Evolutionary conservation across 2,329 filamentous ascomycete species (phyloP), one percentile per base, ranked within the genome.

Genomic region (Sporothrix luriei): DNA sequence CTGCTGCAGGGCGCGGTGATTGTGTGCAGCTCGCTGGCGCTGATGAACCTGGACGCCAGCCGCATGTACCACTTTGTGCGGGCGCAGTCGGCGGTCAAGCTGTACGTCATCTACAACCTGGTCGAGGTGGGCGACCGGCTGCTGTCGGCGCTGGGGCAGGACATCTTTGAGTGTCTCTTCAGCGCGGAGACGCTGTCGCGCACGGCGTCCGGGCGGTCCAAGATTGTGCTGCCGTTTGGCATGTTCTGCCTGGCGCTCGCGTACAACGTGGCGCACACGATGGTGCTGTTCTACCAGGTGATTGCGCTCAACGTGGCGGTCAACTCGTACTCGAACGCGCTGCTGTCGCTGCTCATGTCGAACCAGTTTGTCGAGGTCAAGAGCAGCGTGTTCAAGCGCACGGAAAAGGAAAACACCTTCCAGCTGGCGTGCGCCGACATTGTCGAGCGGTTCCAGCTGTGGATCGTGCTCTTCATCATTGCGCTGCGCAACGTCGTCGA

Each of bases 321-420:
- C 75, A 99, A 99, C 79, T 97, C 94, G 0, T 99, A 99, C 79
- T 97, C 94, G 0, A 99, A 99, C 76, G 94, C 95, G 0, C 83
- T 99, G 4, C 84, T 99, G 46, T 97, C 95, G 0, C 86, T 99
- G 0, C 84, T 99, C 1, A 88, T 99, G 77, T 97, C 94, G 7
- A 99, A 98, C 77, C 96, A 99, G 77, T 99, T 99, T 76, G 95
- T 99, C 55, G 95, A 99, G 81, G 97, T 99, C 83, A 99, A 99
- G 77, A 92, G 92, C 71, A 96, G 94, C 0, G 96, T 99, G 0
- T 99, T 99, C 84, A 98, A 99, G 82, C 95, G 94, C 71, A 97
- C 98, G 73, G 95, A 99, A 76, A 98, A 97, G 78, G 95, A 99
- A 77, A 98, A 97, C 74, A 83, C 97, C 0, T 99, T 99, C 77